phyloP scores from a whole-genome alignment of 495 filamentous ascomycete species.

The Recurvomyces mirabilis region DNA sequence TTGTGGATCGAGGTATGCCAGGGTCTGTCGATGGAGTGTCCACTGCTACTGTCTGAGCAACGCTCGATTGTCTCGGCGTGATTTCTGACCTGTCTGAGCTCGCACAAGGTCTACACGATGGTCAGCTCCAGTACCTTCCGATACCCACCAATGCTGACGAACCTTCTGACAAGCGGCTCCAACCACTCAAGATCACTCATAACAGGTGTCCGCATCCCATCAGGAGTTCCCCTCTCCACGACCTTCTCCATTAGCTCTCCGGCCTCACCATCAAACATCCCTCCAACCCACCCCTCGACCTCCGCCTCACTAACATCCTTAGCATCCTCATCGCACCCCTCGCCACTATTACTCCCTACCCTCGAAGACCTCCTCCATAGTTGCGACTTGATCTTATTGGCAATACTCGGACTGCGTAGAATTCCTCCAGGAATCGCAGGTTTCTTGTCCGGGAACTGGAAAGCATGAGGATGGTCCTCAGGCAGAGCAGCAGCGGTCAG shows the following conservation, averaged over 20 bases:
- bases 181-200: constrained; percentile 7
- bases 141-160: too few relatives aligned
- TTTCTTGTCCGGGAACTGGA: constrained; percentile 11
- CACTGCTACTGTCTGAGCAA: neutral
- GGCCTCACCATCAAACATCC: too few relatives aligned
- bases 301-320: constrained; percentile 3
- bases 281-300: constrained; percentile 1
- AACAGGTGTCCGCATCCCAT: neutral
- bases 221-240: neutral
- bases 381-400: constrained; percentile 15
- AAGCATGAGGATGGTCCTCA: constrained; percentile 19
- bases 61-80: too few relatives aligned
- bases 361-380: constrained; percentile 11
- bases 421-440: constrained; percentile 7
- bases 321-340: constrained; percentile 13
- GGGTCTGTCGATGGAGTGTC: neutral
- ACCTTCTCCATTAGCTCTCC: too few relatives aligned
- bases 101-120: too few relatives aligned
- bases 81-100: too few relatives aligned
- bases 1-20: constrained; percentile 1
- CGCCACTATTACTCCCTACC: too few relatives aligned
- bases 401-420: constrained; percentile 13
- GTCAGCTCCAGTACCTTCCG: too few relatives aligned
- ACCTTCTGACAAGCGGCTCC: constrained; percentile 8
- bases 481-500: constrained; percentile 17